Conservation (phyloP, 73 alveolate genomes). For the Tetrahymena malaccensis region DNA sequence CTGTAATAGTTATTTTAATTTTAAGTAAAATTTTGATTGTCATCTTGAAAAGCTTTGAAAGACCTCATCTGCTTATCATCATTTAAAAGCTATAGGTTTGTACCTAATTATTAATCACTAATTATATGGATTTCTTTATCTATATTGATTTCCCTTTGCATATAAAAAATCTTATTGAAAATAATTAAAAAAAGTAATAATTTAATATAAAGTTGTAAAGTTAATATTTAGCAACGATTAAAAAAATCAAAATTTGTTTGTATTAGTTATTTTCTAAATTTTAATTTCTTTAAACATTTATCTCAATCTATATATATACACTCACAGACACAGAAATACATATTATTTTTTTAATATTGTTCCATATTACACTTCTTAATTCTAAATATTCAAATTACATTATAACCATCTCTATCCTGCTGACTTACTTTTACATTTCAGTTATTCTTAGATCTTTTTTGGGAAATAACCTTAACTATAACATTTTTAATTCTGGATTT, state of each 20-base stretch:
- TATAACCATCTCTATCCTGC: not conserved
- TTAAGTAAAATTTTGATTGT: too few relatives aligned
- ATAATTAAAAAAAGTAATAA: not conserved
- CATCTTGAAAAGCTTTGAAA: not conserved
- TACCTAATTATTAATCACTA: not conserved
- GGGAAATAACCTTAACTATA: not conserved
- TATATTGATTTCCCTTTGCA: not conserved
- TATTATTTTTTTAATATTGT: too few relatives aligned
- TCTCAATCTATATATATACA: too few relatives aligned
- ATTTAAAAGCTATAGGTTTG: not conserved
- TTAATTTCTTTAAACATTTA: not conserved
- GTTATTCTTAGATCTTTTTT: not conserved
- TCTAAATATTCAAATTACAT: not conserved
- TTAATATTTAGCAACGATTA: not conserved
- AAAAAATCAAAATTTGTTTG: not conserved
- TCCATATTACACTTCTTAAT: not conserved
- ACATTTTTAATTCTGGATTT: too few relatives aligned
- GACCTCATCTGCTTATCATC: not conserved
- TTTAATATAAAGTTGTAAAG: not conserved
- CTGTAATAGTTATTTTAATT: too few relatives aligned
- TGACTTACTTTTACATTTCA: not conserved
- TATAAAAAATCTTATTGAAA: not conserved
- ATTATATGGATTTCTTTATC: not conserved
- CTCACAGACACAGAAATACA: too few relatives aligned
- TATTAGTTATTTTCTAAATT: not conserved